Evolutionary conservation across 306 rosid species (phyloP).

Genomic region (Vicia faba): DNA sequence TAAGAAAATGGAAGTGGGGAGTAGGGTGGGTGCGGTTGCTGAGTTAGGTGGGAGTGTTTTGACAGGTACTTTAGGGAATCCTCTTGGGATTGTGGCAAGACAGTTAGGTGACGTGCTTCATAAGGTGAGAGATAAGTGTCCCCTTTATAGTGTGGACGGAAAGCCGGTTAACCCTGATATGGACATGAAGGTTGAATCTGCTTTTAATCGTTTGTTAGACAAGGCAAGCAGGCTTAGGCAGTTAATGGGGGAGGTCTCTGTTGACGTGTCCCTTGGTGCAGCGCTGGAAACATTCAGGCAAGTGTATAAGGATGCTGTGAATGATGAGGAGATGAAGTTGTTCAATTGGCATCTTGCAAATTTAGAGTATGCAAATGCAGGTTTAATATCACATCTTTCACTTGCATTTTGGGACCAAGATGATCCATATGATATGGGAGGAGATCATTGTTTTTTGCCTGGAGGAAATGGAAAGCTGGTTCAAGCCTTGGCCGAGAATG

Average conservation of each 20-base stretch:
- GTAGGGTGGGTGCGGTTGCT: conserved; percentile 78
- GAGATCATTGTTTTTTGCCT: conserved; percentile 97
- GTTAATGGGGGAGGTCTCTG: conserved; percentile 90
- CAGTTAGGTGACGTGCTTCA: conserved; percentile 80
- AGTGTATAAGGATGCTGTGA: conserved; percentile 66
- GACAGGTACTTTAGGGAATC: conserved; percentile 92
- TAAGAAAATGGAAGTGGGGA: conserved; percentile 94
- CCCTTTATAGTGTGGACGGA: conserved; percentile 76
- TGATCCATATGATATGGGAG: conserved; percentile 97
- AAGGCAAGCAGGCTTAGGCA: conserved; percentile 89
- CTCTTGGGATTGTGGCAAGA: conserved; percentile 85
- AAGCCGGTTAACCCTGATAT: conserved; percentile 73
- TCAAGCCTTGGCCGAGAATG: conserved; percentile 85
- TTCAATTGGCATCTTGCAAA: conserved; percentile 98
- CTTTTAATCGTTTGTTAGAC: conserved; percentile 80
- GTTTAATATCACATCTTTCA: conserved; percentile 76
- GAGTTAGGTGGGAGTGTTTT: conserved; percentile 98
- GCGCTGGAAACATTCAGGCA: conserved; percentile 86
- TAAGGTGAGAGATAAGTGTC: conserved; percentile 93
- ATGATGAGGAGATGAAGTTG: conserved; percentile 81
- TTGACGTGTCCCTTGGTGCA: conserved; percentile 94
- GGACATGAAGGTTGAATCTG: conserved; percentile 87
- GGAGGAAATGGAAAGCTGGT: conserved; percentile 90
- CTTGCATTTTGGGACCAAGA: conserved; percentile 99
- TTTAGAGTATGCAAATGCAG: conserved; percentile 95